Evolutionary conservation across 2,329 filamentous ascomycete genomes (phyloP).

Genomic region (Pseudomassariella vexata): DNA sequence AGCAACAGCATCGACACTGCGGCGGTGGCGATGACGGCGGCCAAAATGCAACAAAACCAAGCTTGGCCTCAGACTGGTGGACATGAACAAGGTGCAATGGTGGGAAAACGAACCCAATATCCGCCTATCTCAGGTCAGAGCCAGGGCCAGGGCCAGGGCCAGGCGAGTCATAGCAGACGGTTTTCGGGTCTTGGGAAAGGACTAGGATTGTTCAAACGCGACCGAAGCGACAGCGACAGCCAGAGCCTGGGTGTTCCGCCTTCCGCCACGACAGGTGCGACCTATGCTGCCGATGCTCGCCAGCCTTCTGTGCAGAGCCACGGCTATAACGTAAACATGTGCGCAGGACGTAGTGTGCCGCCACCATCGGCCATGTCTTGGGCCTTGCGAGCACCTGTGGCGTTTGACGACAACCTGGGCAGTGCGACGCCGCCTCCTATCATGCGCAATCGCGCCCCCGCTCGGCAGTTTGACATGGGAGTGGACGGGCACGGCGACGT

Average conservation of each 20-base stretch:
- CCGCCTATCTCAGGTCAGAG: constrained; percentile 43
- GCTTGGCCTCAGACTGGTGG: constrained; percentile 17
- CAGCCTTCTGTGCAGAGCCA: no score
- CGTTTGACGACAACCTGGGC: constrained; percentile 35
- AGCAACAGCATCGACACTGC: constrained; percentile 23
- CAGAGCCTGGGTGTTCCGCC: no score
- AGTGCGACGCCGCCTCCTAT: constrained; percentile 54
- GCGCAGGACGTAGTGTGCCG: constrained; percentile 24
- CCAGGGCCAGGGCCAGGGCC: no score
- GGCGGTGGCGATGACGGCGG: constrained; percentile 11
- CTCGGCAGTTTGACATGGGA: constrained; percentile 4
- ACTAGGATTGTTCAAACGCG: no score
- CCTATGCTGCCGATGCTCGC: no score
- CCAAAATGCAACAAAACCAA: constrained; percentile 9
- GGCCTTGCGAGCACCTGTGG: constrained; percentile 31
- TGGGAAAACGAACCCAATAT: constrained; percentile 32
- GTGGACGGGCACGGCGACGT: constrained; percentile 4
- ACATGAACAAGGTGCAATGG: no score
- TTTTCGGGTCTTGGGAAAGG: no score
- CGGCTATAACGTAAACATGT: no score
- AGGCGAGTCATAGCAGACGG: no score
- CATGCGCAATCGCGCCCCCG: constrained; percentile 32
- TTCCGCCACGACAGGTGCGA: no score
- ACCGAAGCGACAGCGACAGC: no score
- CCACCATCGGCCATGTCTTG: constrained; percentile 22